These are phyloP conservation scores for Suillus luteus DNA, from an alignment of 768 basidiomycete species.

Conservation along the genomic window DNA sequence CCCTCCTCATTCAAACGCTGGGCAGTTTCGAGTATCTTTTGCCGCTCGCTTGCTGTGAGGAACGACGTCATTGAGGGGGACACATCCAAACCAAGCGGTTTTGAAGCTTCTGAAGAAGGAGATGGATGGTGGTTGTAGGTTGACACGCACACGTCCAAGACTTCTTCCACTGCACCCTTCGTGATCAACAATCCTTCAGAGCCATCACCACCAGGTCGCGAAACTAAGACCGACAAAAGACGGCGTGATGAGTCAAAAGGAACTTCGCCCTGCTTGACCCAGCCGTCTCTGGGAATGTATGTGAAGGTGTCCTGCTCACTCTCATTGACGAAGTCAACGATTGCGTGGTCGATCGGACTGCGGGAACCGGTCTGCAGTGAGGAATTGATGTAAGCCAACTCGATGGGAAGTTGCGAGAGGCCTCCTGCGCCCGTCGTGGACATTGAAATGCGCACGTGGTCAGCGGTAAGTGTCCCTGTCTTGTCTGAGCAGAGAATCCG, in stretches of 20 bases:
- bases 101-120: background rate
- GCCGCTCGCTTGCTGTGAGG: constrained; percentile 24
- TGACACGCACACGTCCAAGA: constrained; percentile 32
- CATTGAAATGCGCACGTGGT: constrained; percentile 39
- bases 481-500: constrained; percentile 61
- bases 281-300: constrained; percentile 19
- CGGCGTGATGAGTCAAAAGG: constrained; percentile 40
- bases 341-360: constrained; percentile 38
- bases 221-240: constrained; percentile 37
- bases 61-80: constrained; percentile 20
- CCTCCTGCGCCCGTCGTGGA: constrained; percentile 26
- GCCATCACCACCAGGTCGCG: constrained; percentile 18
- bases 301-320: constrained; percentile 15
- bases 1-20: constrained; percentile 34
- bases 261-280: constrained; percentile 37
- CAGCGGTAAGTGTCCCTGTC: constrained; percentile 58
- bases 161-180: constrained; percentile 36
- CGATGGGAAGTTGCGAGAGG: constrained; percentile 25
- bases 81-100: constrained; percentile 15
- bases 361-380: constrained; percentile 37
- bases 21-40: constrained; percentile 28
- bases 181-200: constrained; percentile 30
- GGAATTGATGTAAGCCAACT: constrained; percentile 36
- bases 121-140: constrained; percentile 15
- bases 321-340: constrained; percentile 29